Base-by-base conservation (phyloP, 2,329 filamentous ascomycete genomes). In the Penicillium palitans region DNA sequence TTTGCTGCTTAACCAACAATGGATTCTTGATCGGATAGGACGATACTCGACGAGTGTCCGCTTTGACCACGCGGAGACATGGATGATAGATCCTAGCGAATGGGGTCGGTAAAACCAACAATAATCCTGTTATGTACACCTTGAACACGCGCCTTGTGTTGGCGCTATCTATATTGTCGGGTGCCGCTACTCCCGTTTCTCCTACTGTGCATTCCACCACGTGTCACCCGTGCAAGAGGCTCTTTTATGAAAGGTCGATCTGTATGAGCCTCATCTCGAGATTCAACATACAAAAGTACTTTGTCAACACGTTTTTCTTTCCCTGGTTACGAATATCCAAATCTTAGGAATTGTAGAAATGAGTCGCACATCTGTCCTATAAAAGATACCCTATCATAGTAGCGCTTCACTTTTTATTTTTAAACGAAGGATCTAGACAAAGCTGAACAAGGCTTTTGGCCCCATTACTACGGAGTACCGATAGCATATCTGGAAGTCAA, bases 1-100 rank as follows among this genome's bases (percentile, higher is more conserved):
- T 45, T n/a, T 45, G 51, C 39, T 37, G 15, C 29, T 37, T n/a
- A 45, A 33, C 51, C 40, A 53, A 46, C 51, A 53, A 9, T 37
- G n/a, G 12, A 37, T n/a, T 19, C 24, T 31, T 17, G 25, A 37
- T 10, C 10, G 39, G 51, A 53, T 53, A 53, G 51, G 51, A n/a
- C 29, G 25, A 8, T 27, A 8, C 2, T 27, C 25, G 25, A 27
- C 6, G 21, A 25, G 19, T 6, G 19, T 13, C 27, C 40, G 25
- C 51, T 49, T 49, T 49, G 47, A 17, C 47, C 47, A 39, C 15
- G 33, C 29, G 21, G 19, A 33, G 47, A 39, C 47, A 49, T 25
- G 47, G 47, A 49, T 49, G 9, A 27, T 10, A 39, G 24, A 37
- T 15, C 47, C n/a, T 31, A 9, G 29, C 17, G 12, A 49, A 49